Evolutionary conservation across 2,329 filamentous ascomycete species (phyloP).

Genomic region (Colletotrichum sp.): DNA sequence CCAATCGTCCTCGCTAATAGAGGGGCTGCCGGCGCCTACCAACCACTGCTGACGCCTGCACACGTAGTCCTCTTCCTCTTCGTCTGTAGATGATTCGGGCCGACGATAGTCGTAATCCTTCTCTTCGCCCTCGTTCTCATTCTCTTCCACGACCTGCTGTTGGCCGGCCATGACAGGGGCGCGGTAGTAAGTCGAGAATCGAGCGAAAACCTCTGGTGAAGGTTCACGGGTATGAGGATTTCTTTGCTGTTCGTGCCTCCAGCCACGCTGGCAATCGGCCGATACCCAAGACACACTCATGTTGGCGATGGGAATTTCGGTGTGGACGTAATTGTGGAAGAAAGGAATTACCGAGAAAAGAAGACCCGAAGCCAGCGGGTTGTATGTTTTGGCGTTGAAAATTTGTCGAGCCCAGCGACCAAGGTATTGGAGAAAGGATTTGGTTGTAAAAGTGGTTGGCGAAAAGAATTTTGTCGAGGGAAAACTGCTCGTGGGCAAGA

Average conservation of each 20-base stretch:
- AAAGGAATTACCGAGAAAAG: not conserved
- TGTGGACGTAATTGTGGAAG: not conserved
- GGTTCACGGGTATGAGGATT: not conserved
- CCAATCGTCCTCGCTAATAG: not conserved
- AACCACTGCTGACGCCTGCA: not conserved
- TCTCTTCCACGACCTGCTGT: not conserved
- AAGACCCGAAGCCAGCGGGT: not conserved
- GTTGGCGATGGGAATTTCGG: not conserved
- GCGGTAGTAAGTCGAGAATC: not conserved
- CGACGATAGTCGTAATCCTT: not conserved
- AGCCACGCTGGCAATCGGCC: not conserved
- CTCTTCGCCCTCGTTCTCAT: not conserved
- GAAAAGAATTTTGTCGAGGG: not conserved
- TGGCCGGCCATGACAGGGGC: not conserved
- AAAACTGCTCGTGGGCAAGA: not conserved
- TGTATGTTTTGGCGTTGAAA: not conserved
- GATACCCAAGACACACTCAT: not conserved
- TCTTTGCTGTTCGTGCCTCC: not conserved
- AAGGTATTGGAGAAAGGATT: not conserved
- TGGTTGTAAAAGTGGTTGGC: not conserved
- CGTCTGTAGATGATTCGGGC: not conserved
- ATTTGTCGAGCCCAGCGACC: not conserved
- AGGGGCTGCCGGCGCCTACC: not conserved
- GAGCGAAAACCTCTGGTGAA: not conserved
- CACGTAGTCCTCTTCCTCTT: not conserved